Evolutionary conservation across 768 basidiomycete genomes (phyloP).

Genomic region (Mycena leptocephala): DNA sequence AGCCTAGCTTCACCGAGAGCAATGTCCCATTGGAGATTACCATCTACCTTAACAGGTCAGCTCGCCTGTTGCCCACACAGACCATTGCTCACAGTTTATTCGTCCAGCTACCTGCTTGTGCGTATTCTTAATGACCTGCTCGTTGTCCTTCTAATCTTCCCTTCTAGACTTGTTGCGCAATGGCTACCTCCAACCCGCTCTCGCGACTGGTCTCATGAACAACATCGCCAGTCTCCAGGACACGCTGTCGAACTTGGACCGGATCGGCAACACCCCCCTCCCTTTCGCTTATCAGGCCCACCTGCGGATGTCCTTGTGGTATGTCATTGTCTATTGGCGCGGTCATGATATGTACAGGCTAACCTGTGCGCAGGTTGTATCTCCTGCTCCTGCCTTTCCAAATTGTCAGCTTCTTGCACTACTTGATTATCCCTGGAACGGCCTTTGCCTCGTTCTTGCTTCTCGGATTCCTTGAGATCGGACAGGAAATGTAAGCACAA

Average conservation of each 20-base stretch:
- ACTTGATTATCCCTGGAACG: slow-evolving; percentile 73
- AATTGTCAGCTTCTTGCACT: slow-evolving; percentile 58
- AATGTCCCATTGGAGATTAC: slow-evolving; percentile 77
- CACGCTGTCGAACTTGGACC: slow-evolving; percentile 71
- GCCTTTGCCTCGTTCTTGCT: slow-evolving; percentile 77
- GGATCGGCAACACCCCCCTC: slow-evolving; percentile 76
- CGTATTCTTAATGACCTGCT: neutral
- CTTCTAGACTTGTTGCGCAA: slow-evolving; percentile 60
- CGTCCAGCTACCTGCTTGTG: slow-evolving; percentile 35
- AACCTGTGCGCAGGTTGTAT: slow-evolving; percentile 46
- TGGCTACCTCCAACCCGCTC: slow-evolving; percentile 66
- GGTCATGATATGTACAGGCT: too few relatives aligned
- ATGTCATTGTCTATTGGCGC: slow-evolving; percentile 16
- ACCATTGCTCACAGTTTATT: slow-evolving; percentile 10
- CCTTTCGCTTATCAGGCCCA: slow-evolving; percentile 83
- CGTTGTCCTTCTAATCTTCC: neutral
- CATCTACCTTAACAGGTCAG: slow-evolving; percentile 67
- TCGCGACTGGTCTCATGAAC: slow-evolving; percentile 66
- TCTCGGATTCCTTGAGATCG: slow-evolving; percentile 79
- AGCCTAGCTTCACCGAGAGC: slow-evolving; percentile 61
- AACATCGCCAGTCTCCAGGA: slow-evolving; percentile 69
- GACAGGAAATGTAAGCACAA: slow-evolving; percentile 68
- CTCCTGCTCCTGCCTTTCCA: slow-evolving; percentile 66
- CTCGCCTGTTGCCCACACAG: slow-evolving; percentile 6
- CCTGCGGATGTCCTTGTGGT: slow-evolving; percentile 75